Evolutionary conservation across 2,329 filamentous ascomycete species (phyloP).

Genomic region (Pseudocercospora fijiensis): DNA sequence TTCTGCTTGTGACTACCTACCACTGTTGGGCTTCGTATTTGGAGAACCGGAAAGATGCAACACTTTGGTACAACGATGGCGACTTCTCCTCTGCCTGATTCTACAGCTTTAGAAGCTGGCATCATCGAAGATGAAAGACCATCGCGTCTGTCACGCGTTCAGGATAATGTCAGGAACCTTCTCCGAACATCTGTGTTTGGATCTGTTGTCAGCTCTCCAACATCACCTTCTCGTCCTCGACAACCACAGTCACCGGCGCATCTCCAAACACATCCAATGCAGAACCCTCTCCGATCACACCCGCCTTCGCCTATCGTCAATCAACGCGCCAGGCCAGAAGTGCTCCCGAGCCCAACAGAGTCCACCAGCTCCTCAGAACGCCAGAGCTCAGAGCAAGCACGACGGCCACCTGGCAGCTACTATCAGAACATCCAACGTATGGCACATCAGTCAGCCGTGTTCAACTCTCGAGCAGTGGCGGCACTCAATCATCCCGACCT

Average conservation of each 20-base stretch:
- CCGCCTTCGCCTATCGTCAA: constrained; percentile 11
- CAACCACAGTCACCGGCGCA: constrained; percentile 2
- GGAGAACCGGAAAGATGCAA: constrained; percentile 8
- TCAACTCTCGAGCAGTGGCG: constrained; percentile 32
- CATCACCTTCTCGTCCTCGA: constrained; percentile 19
- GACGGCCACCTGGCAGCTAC: constrained; percentile 27
- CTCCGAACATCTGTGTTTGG: constrained; percentile 34
- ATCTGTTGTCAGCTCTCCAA: constrained; percentile 25
- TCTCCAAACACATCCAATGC: constrained; percentile 6
- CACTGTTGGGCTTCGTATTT: not conserved
- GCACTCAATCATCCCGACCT: constrained; percentile 36
- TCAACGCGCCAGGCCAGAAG: constrained; percentile 17
- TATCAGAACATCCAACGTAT: constrained; percentile 26
- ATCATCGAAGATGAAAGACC: constrained; percentile 35
- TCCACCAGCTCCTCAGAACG: constrained; percentile 12
- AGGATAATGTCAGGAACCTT: constrained; percentile 38
- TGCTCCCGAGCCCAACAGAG: constrained; percentile 24
- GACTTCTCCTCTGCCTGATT: constrained; percentile 34
- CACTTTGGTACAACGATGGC: constrained; percentile 18
- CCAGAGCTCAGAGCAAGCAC: constrained; percentile 12
- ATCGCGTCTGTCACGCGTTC: constrained; percentile 31
- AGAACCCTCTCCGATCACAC: constrained; percentile 19
- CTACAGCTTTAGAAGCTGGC: constrained; percentile 37
- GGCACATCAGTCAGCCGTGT: constrained; percentile 30
- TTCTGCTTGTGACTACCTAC: too few species aligned